These are phyloP conservation scores for Cladophialophora yegresii DNA, from an alignment of 2,329 filamentous ascomycete genomes.

Conservation along the genomic window DNA sequence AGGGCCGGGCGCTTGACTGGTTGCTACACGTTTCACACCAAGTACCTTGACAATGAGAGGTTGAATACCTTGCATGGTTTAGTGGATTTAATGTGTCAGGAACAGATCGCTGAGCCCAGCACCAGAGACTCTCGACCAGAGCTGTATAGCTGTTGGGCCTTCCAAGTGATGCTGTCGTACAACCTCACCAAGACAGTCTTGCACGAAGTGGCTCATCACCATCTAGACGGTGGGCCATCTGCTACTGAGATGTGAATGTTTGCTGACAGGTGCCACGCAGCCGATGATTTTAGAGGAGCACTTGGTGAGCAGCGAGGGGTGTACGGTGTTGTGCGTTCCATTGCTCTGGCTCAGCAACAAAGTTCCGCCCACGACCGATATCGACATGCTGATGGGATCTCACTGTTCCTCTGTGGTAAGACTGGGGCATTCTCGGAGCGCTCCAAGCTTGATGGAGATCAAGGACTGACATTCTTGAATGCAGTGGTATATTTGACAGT, in stretches of 20 bases:
- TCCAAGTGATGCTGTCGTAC: not conserved
- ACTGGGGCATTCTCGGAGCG: not conserved
- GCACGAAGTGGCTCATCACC: not conserved
- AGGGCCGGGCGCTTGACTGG: not conserved
- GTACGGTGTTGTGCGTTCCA: not conserved
- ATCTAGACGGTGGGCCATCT: not conserved
- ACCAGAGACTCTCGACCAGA: not conserved
- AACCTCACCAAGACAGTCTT: not conserved
- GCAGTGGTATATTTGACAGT: not conserved
- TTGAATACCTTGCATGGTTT: not conserved
- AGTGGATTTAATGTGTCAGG: not conserved
- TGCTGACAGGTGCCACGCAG: too few relatives aligned
- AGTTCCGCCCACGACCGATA: not conserved
- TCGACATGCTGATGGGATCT: not conserved
- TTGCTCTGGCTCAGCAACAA: not conserved
- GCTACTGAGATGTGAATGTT: not conserved
- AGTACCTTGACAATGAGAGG: not conserved
- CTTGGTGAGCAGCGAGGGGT: not conserved
- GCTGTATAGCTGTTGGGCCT: not conserved
- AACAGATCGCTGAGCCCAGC: not conserved
- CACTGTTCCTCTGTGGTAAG: not conserved
- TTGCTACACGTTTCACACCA: not conserved
- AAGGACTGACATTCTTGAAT: not conserved
- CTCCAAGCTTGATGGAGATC: not conserved
- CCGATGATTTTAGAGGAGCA: too few relatives aligned